Evolutionary conservation across 2,329 filamentous ascomycete species (phyloP), one percentile per base, ranked within the genome.

Genomic region (Rhinocladiella mackenziei): DNA sequence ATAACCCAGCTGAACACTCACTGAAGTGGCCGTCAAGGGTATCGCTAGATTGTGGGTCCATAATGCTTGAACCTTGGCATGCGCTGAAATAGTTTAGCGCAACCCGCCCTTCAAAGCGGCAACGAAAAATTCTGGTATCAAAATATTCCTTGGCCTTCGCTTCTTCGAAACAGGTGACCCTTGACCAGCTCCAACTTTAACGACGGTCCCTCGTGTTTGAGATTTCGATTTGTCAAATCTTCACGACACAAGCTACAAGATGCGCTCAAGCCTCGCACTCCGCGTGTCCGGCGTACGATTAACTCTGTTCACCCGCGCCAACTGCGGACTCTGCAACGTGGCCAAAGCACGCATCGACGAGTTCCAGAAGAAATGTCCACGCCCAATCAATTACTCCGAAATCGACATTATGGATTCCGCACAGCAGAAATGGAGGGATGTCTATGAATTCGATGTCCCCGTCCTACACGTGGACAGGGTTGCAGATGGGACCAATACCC

Each of bases 381-480:
- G 72, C 29, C 67, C 70, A 2, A 75, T 81, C 52, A 39, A 52
- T 33, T 81, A 80, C 58, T 55, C 69, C 2, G 77, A 83, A 60
- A 64, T 80, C 46, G 72, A 82, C 55, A 76, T 83, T 39, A 78
- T 80, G 72, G 66, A 66, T 3, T 60, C 68, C 0, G 67, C 63
- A 3, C 72, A 80, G 38, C 66, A 74, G 50, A 62, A 69, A 37
- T 83, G 79, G 79, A 81, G 73, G 55, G 65, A 71, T 45, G 61
- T 78, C 11, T 83, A 83, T 55, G 78, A 81, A 36, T 81, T 81
- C 48, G 79, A 83, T 56, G 78, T 78, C 2, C 79, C 79, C 1
- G 79, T 83, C 49, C 68, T 83, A 20, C 79, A 83, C 58, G 67
- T 81, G 30, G 75, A 72, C 25, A 74, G 60, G 59, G 66, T 59